Base-by-base conservation (phyloP, 768 basidiomycete species). In the Tulasnella calospora region DNA sequence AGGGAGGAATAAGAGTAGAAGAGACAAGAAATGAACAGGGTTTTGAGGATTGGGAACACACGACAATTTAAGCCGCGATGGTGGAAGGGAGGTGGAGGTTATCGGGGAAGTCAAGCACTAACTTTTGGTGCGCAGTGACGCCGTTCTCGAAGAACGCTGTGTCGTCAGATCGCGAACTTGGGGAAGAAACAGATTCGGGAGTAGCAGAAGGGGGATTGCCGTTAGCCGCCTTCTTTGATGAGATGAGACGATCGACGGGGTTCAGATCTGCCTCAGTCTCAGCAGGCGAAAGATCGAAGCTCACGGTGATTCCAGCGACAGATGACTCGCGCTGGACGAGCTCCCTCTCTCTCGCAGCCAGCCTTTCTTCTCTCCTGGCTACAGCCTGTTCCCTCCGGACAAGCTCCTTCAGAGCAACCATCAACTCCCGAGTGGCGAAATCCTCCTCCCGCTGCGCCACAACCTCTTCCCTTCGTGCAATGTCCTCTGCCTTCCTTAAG, bases 341-440 rank as follows among this genome's bases (percentile, higher is more conserved):
- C 30, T 57, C 75, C 36, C 69, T 76, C 75, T 76, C 75, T 38
- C 75, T 57, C 55, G 33, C 27, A 27, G 33, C n/a, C 19, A 76
- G 23, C 35, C 57, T 51, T 51, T 57, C 36, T 61, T 76, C 75
- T 33, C 75, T 33, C 19, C 36, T 40, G 38, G 75, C 30, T 35
- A 76, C 30, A 40, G 75, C 75, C 47, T 76, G 51, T 76, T 76
- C 75, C 35, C 75, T 33, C 15, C 57, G 75, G 38, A 55, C 51
- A 21, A 76, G 47, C 61, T 76, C 75, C 61, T 76, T 76, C 19
- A 76, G 35, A 55, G 75, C 75, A n/a, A 76, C 61, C 46, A 76
- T 40, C 33, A 76, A 44, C 57, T 76, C 75, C 46, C 75, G 75
- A 69, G 47, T 46, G 55, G 51, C 57, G 75, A 76, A 55, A 76